A percentile compares a stretch with the other conserved stretches of the same genome.
These are phyloP conservation scores for Amborella trichopoda DNA, from an alignment of 164 flowering plant genomes.

Conservation along the genomic window DNA sequence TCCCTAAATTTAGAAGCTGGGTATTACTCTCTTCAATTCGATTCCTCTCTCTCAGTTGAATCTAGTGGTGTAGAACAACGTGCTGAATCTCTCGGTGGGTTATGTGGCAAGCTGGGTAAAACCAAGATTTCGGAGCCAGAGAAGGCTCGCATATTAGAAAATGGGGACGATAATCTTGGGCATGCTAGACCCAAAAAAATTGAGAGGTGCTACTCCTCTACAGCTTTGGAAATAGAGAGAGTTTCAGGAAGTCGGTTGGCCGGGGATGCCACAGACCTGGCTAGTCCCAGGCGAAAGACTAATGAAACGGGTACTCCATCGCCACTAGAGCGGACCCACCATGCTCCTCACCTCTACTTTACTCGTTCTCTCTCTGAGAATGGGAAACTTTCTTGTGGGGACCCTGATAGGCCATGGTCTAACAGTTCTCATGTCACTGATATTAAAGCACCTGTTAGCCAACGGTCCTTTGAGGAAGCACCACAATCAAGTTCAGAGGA, in stretches of 20 bases:
- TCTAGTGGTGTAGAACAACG: conserved; percentile 2
- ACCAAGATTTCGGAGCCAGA: neutral
- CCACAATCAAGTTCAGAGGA: neutral
- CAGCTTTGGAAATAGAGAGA: neutral
- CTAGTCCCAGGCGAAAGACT: conserved; percentile 7
- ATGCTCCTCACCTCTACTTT: conserved; percentile 10
- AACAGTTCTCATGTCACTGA: neutral
- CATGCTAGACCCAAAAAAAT: neutral
- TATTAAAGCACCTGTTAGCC: neutral
- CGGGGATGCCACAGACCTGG: conserved; percentile 14
- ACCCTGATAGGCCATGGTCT: neutral
- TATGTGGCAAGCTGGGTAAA: neutral
- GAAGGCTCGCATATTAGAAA: neutral
- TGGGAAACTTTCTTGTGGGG: conserved; percentile 13
- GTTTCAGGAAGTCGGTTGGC: conserved; percentile 4
- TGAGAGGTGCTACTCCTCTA: neutral
- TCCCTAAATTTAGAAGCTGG: no score
- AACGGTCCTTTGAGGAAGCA: neutral
- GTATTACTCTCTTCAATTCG: no score
- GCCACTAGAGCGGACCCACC: conserved; percentile 6
- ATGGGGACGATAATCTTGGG: neutral
- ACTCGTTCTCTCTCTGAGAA: conserved; percentile 11
- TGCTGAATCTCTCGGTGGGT: conserved; percentile 4
- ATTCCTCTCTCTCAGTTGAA: neutral
- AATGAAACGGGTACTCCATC: conserved; percentile 7